Base-by-base conservation (phyloP, 2,329 filamentous ascomycete species). In the Aquanectria penicillioides region DNA sequence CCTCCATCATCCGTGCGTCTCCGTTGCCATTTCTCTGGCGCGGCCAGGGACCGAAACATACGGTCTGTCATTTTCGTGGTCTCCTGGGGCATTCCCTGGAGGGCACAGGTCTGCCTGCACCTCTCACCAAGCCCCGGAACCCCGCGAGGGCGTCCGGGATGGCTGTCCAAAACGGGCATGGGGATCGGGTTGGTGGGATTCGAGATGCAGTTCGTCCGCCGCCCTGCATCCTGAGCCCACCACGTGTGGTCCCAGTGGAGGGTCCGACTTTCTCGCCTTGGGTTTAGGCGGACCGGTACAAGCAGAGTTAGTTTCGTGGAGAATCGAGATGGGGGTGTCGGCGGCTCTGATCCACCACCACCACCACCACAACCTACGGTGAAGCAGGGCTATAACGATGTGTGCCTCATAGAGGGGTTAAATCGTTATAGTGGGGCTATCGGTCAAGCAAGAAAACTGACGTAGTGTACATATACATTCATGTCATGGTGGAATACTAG, bases 161-260 rank as follows among this genome's bases (percentile, higher is more conserved):
- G 38, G 47, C 46, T 20, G 49, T 47, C 49, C 61, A 41, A 41
- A 51, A 53, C 40, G 43, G 44, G 47, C 15, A 40, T 57, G 23
- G 40, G 52, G 48, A 63, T 59, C 33, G 47, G 41, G 64, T 57
- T 66, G 60, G 55, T 64, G 58, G 67, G 52, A 68, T 67, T 64
- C 43, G 34, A 66, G 48, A 62, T 62, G 50, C 58, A 64, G 67
- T 67, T 69, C 65, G 62, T 65, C 65, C 62, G 63, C 48, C 48
- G 59, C 56, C 67, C 57, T 69, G 67, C 65, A 67, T 69, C 54
- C 53, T 58, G 54, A 56, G 58, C 47, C 59, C 63, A 69, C 67
- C 64, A 69, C 67, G 67, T 69, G 67, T 68, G 57, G 52, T 57
- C 57, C 51, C 46, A 37, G 60, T 57, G 52, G 55, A 58, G 52